These are phyloP conservation scores for Trichoderma endophyticum DNA, from an alignment of 2,329 filamentous ascomycete genomes.

Conservation along the genomic window DNA sequence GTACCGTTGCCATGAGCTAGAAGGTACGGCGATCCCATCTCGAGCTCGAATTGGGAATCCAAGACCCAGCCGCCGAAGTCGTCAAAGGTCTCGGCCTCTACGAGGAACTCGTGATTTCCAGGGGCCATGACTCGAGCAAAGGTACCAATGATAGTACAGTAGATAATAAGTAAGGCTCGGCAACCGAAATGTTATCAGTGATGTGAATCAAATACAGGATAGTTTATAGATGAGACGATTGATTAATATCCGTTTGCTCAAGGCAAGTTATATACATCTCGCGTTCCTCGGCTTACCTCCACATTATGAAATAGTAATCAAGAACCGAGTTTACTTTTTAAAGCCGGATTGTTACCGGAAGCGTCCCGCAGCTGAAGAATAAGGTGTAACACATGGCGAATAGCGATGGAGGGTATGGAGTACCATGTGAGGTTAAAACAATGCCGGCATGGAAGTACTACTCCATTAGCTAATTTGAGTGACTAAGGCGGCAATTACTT, in stretches of 20 bases:
- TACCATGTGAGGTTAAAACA: not conserved
- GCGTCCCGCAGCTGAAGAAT: not conserved
- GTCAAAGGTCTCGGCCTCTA: constrained; percentile 1
- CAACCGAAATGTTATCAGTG: not conserved
- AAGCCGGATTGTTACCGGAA: not conserved
- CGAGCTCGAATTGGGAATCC: not conserved
- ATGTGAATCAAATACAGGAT: not conserved
- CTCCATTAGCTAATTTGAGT: not conserved
- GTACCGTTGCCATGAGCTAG: not conserved
- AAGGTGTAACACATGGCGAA: not conserved
- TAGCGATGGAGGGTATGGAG: not conserved
- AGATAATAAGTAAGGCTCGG: rapidly evolving
- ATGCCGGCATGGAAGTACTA: not conserved
- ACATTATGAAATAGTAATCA: not conserved
- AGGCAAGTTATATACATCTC: not conserved
- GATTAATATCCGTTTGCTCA: not conserved
- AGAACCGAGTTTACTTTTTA: not conserved
- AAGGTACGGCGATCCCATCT: constrained; percentile 4
- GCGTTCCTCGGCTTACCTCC: not conserved
- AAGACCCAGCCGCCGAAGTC: not conserved
- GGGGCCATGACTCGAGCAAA: not conserved
- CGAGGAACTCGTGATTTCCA: not conserved
- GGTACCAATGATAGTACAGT: not conserved
- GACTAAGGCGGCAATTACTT: not conserved
- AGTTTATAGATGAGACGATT: not conserved